Evolutionary conservation across 2,329 filamentous ascomycete genomes (phyloP), one percentile per base, ranked within the genome.

Genomic region (Phaeosphaeriaceae sp.): DNA sequence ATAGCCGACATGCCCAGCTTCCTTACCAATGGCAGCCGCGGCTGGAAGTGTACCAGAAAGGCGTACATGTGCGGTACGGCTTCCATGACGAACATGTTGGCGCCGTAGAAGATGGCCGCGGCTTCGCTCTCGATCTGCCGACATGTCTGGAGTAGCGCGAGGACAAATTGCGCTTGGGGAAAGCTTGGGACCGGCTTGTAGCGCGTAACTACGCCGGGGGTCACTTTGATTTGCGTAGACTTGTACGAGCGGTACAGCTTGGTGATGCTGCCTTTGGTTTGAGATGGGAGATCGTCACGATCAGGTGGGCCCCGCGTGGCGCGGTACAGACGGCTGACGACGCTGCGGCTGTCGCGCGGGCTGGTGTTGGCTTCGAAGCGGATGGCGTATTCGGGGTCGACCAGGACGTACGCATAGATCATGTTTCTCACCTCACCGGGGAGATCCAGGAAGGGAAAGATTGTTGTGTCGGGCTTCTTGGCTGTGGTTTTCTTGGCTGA

Each of bases 371-470:
- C 41, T 48, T 51, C 47, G 48, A 51, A 47, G 11, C 25, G 36
- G 24, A 61, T 46, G 7, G 50, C 21, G 41, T 50, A 53, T 3
- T 53, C 46, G 1, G 22, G 3, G 31, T 61, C 56, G 3, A 58
- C 44, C 7, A 62, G 53, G 11, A 44, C 13, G 41, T 57, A 53
- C 7, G 40, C 41, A 41, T 62, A 62, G 25, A 62, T 54, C 41
- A 52, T 48, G 27, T 59, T 59, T 13, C 60, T 53, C 15, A 62
- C 54, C 33, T 62, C 60, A 2, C 22, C 56, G 9, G 60, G 56
- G 2, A 62, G 53, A 17, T 62, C 47, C n/a, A 62, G 52, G 36
- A 62, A 55, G 2, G 53, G 52, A 27, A 61, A 61, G 10, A 25
- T 40, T 10, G 48, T 31, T 4, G 10, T 50, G 21, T 49, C 19